A percentile compares a stretch with the other conserved stretches of the same genome.
Conservation (phyloP, 805 yeast genomes). For the Babjeviella inositovora region DNA sequence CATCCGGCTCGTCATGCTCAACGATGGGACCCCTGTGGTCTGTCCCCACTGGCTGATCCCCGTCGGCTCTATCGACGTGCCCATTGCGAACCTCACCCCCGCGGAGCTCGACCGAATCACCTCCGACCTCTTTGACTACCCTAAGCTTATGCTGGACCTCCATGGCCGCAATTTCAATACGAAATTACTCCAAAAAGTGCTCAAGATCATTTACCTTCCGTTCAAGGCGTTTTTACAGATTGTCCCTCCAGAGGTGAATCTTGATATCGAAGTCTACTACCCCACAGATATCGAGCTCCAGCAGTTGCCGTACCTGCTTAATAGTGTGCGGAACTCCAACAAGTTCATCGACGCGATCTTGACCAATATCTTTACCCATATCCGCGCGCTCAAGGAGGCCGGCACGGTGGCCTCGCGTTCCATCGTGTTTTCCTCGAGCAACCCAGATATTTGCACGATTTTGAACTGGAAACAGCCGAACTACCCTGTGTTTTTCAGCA, state of each 20-base stretch:
- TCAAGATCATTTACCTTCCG: slow-evolving; percentile 36
- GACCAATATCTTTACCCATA: slow-evolving; percentile 62
- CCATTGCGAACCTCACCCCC: slow-evolving; percentile 42
- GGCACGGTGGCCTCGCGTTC: slow-evolving; percentile 28
- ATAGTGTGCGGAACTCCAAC: slow-evolving; percentile 56
- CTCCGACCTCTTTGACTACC: slow-evolving; percentile 19
- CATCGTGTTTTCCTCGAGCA: slow-evolving; percentile 70
- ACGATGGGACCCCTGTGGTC: slow-evolving; percentile 78
- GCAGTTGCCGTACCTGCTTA: slow-evolving; percentile 17
- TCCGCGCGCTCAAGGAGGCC: slow-evolving; percentile 26
- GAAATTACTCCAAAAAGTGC: slow-evolving; percentile 20
- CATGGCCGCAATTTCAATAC: slow-evolving; percentile 12
- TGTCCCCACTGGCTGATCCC: slow-evolving; percentile 53
- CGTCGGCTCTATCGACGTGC: slow-evolving; percentile 27
- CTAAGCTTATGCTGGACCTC: slow-evolving; percentile 18
- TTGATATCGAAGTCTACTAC: slow-evolving; percentile 61
- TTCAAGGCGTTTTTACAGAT: slow-evolving; percentile 39
- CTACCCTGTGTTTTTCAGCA: slow-evolving; percentile 80
- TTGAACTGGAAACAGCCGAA: slow-evolving; percentile 98
- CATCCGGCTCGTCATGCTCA: slow-evolving; percentile 50
- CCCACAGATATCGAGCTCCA: slow-evolving; percentile 42
- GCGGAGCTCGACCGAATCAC: slow-evolving; percentile 17
- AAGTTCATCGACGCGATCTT: slow-evolving; percentile 62
- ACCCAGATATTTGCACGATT: slow-evolving; percentile 83
- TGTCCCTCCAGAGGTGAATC: slow-evolving; percentile 42